Evolutionary conservation across 208 protist genomes (phyloP), one percentile per base, ranked within the genome.

Genomic region (Acanthamoeba royreba): DNA sequence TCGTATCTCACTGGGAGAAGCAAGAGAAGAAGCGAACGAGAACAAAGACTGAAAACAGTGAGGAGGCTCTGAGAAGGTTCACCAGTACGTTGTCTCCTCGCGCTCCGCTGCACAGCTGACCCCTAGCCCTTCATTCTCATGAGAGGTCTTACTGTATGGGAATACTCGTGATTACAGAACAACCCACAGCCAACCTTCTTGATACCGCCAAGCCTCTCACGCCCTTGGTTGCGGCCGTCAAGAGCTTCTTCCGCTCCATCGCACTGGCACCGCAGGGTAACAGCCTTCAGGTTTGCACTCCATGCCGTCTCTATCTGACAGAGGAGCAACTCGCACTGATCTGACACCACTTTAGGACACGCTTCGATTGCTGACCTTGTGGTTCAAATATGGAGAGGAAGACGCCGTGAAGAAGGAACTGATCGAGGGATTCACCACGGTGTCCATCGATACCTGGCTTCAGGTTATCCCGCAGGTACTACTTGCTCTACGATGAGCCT

Each of bases 361-460:
- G 61, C 47, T 87, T 33, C 97, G 99, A n/a, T 98, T 99, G 81
- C 96, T 99, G 45, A 99, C 98, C 42, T 96, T 99, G 33, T 99
- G 98, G 99, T 99, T 99, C 96, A 97, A 97, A 69, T 97, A 98
- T 85, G 98, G 96, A 17, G 38, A 69, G 43, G 55, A 97, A 43
- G 85, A 93, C 47, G 91, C 96, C 53, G 98, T 99, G 55, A 96
- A 99, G 93, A 61, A 83, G 9, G 96, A 95, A 9, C 66, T 99
- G 38, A 96, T 97, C 49, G 92, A 98, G n/a, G 98, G 98, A 69
- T 98, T 99, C 93, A 94, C 97, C 55, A 97, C 97, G 9, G 97
- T 99, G 3, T 97, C 95, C 46, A 98, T 99, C 55, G 99, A 99
- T 46, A 99, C 99, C 43, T 99, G 99, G 99, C 97, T 99, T 4